Evolutionary conservation across 2,329 filamentous ascomycete genomes (phyloP).

Genomic region (Pseudopyrenochaeta lycopersici): DNA sequence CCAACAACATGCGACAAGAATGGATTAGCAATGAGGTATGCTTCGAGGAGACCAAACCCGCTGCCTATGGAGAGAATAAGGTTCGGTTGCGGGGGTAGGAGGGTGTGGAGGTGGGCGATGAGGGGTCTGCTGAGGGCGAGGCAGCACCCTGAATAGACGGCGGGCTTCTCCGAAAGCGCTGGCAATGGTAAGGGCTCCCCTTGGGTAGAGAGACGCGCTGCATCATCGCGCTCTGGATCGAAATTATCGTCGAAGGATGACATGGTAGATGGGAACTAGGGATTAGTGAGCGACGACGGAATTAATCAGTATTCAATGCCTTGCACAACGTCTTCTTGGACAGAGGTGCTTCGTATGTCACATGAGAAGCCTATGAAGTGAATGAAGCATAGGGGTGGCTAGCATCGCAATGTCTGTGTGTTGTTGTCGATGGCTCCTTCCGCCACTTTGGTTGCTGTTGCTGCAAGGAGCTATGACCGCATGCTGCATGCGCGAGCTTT

Average conservation of each 20-base stretch:
- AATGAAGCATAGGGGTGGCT: too few species aligned
- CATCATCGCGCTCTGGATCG: background rate
- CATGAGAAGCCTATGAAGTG: too few species aligned
- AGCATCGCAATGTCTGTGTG: background rate
- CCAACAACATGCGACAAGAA: conserved; percentile 50
- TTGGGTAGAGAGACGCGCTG: background rate
- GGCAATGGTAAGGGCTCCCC: conserved; percentile 16
- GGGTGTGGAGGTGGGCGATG: conserved; percentile 28
- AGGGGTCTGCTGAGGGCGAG: conserved; percentile 46
- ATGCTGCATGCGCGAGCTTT: conserved; percentile 11
- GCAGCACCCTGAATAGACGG: conserved; percentile 45
- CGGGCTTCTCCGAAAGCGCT: conserved; percentile 25
- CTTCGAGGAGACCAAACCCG: conserved; percentile 62
- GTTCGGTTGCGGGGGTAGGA: conserved; percentile 33
- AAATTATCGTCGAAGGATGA: background rate
- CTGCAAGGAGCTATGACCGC: conserved; percentile 27
- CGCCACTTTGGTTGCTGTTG: background rate
- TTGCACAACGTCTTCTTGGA: too few species aligned
- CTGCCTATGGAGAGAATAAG: conserved; percentile 58
- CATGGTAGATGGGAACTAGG: background rate
- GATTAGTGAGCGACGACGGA: too few species aligned
- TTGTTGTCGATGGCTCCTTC: background rate
- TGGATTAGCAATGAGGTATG: conserved; percentile 42
- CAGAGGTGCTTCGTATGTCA: too few species aligned
- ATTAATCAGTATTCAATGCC: too few species aligned